Conservation (phyloP, 495 filamentous ascomycete species). For the Lentithecium fluviatile region DNA sequence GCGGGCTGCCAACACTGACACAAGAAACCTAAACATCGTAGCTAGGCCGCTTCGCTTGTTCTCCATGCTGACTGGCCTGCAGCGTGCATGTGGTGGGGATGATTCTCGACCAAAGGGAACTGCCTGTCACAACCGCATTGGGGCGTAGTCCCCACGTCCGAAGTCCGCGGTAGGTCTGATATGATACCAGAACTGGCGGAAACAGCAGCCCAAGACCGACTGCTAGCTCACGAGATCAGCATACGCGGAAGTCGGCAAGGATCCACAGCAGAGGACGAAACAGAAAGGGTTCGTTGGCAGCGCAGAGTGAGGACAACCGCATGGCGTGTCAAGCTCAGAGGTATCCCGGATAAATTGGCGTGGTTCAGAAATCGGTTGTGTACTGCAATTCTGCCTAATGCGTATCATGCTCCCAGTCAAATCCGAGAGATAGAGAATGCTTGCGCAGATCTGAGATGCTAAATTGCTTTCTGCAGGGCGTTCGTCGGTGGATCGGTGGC, state of each 20-base stretch:
- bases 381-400: too few relatives aligned
- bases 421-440: too few relatives aligned
- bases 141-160: conserved; percentile 30
- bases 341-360: too few relatives aligned
- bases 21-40: neutral
- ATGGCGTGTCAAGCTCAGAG: too few relatives aligned
- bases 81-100: neutral
- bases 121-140: neutral
- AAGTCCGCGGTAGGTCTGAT: conserved; percentile 20
- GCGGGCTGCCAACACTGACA: neutral
- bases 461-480: too few relatives aligned
- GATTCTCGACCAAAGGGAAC: conserved; percentile 2
- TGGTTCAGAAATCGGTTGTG: too few relatives aligned
- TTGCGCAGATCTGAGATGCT: too few relatives aligned
- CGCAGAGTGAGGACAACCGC: too few relatives aligned
- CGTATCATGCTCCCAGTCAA: too few relatives aligned
- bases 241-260: neutral
- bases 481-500: too few relatives aligned
- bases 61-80: conserved; percentile 7
- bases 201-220: neutral
- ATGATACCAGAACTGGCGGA: conserved; percentile 3
- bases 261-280: too few relatives aligned
- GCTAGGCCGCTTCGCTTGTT: conserved; percentile 1
- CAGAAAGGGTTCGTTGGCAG: too few relatives aligned
- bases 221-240: neutral